Base-by-base conservation (phyloP, 2,329 filamentous ascomycete species). In the Stromatinia cepivora region DNA sequence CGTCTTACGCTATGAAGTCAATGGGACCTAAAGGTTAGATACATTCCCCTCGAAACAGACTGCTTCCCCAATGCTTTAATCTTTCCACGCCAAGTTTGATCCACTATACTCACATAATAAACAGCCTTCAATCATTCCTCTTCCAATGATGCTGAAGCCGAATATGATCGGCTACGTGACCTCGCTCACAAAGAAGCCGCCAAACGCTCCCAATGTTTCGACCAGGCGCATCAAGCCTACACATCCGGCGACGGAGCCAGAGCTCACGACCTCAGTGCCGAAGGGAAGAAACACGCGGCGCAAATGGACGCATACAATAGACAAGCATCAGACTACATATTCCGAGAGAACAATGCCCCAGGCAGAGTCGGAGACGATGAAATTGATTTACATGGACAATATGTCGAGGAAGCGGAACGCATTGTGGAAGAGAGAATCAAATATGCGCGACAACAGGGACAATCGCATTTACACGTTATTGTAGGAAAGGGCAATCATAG, bases 391-490 rank as follows among this genome's bases (percentile, higher is more conserved):
- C 95, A 99, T 80, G 95, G 95, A 3, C 91, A 96, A 78, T 97
- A 91, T 77, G 94, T 97, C 70, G 92, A 97, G 79, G 95, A 98
- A 82, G 95, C 95, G 7, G 93, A 97, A 83, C 87, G 92, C 73
- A 95, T 97, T 69, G 83, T 98, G 31, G 92, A 94, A 81, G 85
- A 92, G 80, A 86, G 95, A 74, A 97, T 99, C 77, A 87, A 88
- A 74, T 96, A 93, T 83, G 97, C 97, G 84, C 88, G 87, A 73
- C 89, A 92, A 74, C 93, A 93, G 70, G 94, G 98, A 42, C 95
- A 95, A 77, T 97, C 87, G 80, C 98, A 98, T 79, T 97, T 99
- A 83, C 90, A 93, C 52, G 93, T 94, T 81, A 97, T 97, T 83
- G 98, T 98, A 79, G 89, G 91, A 31, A 97, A 94, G 81, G 95